Base-by-base conservation (phyloP, 768 basidiomycete genomes). In the Tylopilus vinaceipallidus region DNA sequence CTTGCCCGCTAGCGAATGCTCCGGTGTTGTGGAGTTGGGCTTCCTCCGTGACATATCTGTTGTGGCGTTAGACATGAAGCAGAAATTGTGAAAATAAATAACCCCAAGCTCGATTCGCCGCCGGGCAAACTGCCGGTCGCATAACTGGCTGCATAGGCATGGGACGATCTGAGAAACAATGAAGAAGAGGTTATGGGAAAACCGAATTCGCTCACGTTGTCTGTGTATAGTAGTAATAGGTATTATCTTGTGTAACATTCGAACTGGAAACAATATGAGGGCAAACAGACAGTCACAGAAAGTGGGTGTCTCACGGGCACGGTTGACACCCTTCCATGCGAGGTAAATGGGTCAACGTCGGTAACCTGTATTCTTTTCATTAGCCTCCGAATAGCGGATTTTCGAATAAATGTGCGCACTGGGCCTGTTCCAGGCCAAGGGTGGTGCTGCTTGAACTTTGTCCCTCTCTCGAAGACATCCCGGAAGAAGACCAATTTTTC, bases 301-400 rank as follows among this genome's bases (percentile, higher is more conserved):
- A 41, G 32, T 4, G 27, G 17, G 37, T 2, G 22, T 27, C 64
- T 49, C 29, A 65, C 63, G 49, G 58, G 45, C 47, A 43, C 26
- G 43, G 55, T 19, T 22, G 48, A 33, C 48, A 57, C 38, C 7
- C 26, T 32, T 20, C 44, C 30, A 57, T 35, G 33, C 42, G n/a
- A n/a, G n/a, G n/a, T n/a, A n/a, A n/a, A n/a, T n/a, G n/a, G n/a
- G n/a, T n/a, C n/a, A n/a, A n/a, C n/a, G n/a, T n/a, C n/a, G n/a
- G n/a, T n/a, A n/a, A n/a, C n/a, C n/a, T n/a, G n/a, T n/a, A n/a
- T n/a, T n/a, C n/a, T n/a, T 13, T 24, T 42, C 42, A 39, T n/a
- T 17, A 29, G 6, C 20, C 2, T 23, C 12, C n/a, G 22, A 39
- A n/a, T 5, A 37, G 36, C 12, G 13, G 16, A 43, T 24, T 36